Base-by-base conservation (phyloP, 2,329 filamentous ascomycete species). In the Chrysoporthe puriensis region DNA sequence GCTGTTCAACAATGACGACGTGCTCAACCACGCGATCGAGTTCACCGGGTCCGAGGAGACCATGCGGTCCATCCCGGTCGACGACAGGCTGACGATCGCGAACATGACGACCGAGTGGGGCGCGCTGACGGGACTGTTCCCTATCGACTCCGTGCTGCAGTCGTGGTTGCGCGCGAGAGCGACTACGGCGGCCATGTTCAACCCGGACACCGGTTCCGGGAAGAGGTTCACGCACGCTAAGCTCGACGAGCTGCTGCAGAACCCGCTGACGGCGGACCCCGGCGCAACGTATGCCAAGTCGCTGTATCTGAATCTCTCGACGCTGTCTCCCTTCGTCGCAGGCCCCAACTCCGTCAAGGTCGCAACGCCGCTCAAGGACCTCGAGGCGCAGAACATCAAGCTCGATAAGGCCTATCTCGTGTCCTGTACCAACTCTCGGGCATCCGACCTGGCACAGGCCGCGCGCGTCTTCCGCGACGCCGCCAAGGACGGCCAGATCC, bases 331-430 rank as follows among this genome's bases (percentile, higher is more conserved):
- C 0, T 94, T 91, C 66, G 89, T 97, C 11, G 85, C 94, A 0
- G 94, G 95, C 0, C 95, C 95, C 0, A 97, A 97, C 80, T 94
- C 91, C 0, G 93, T 97, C 74, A 97, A 97, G 79, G 82, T 97
- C 0, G 89, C 91, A 0, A 97, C 90, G 0, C 93, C 95, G 0
- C 79, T 98, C 0, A 80, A 83, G 5, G 88, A 95, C 43, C 86
- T 98, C 0, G 90, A 91, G 73, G 76, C 85, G 0, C 83, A 95
- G 75, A 81, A 91, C 71, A 97, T 98, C 77, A 85, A 87, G 61
- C 79, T 98, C 32, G 81, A 97, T 81, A 93, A 98, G 85, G 90
- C 98, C 72, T 99, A 98, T 78, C 97, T 98, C 74, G 96, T 96
- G 58, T 97, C 94, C 13, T 98, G 95, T 82, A 98, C 95, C 6